Conservation (phyloP, 1,139 yeast species). For the Yamadazyma trypodendri region DNA sequence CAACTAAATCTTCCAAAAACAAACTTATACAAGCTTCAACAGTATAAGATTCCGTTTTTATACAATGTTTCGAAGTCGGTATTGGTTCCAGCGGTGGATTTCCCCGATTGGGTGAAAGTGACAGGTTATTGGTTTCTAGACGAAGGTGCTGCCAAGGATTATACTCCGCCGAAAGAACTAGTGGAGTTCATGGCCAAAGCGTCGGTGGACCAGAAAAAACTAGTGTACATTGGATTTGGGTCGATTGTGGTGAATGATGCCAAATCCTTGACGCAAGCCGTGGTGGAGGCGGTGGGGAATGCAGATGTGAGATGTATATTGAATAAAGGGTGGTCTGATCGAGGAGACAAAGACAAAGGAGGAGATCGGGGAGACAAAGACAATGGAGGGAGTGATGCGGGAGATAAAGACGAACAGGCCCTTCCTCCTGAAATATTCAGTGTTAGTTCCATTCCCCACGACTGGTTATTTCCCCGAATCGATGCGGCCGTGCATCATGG, state of each 20-base stretch:
- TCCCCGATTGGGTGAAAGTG: constrained; percentile 89
- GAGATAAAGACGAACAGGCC: not conserved
- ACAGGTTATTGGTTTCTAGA: constrained; percentile 96
- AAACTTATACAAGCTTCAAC: constrained; percentile 67
- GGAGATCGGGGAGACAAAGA: constrained; percentile 32
- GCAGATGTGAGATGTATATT: constrained; percentile 84
- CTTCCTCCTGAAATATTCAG: constrained; percentile 66
- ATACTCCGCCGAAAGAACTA: constrained; percentile 63
- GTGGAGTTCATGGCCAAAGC: constrained; percentile 65
- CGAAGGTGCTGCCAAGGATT: constrained; percentile 59
- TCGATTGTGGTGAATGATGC: constrained; percentile 90
- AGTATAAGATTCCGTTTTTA: constrained; percentile 78
- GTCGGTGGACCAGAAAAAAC: constrained; percentile 54
- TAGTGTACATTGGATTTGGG: constrained; percentile 94
- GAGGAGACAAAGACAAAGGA: constrained; percentile 39
- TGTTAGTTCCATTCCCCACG: constrained; percentile 81
- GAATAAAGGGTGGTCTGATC: constrained; percentile 94
- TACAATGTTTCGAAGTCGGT: constrained; percentile 87
- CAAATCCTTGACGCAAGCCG: constrained; percentile 69
- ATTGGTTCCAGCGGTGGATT: constrained; percentile 90
- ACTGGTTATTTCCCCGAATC: constrained; percentile 85
- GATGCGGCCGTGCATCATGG: constrained; percentile 98
- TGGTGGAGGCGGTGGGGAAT: constrained; percentile 71
- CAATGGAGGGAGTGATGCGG: constrained; percentile 53
- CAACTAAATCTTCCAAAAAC: constrained; percentile 67